phyloP scores from a whole-genome alignment of 352 stramenopile genomes.

The Pythium phragmiticola region DNA sequence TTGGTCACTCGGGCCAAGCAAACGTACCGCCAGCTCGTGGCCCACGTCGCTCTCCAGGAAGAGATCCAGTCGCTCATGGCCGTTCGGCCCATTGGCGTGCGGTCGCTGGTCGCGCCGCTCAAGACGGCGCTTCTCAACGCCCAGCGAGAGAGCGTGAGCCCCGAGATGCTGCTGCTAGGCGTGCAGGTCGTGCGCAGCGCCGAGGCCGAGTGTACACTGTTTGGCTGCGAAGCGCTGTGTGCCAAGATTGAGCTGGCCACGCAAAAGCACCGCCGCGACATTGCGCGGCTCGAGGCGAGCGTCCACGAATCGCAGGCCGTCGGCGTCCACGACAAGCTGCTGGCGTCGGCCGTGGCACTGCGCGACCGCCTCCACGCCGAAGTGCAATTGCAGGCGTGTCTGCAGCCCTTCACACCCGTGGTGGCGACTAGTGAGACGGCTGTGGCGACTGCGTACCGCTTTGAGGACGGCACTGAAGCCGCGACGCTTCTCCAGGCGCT shows the following conservation, averaged over 20 bases:
- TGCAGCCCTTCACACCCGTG: constrained; percentile 46
- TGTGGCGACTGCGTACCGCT: constrained; percentile 38
- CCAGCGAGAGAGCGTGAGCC: constrained; percentile 44
- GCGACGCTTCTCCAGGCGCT: constrained; percentile 68
- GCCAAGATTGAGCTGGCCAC: constrained; percentile 58
- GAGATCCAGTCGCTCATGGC: constrained; percentile 76
- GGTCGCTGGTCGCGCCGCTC: constrained; percentile 62
- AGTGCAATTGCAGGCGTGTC: constrained; percentile 55
- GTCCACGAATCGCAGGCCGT: constrained; percentile 49
- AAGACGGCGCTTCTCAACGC: constrained; percentile 54
- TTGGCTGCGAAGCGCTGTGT: constrained; percentile 65
- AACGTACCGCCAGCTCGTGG: constrained; percentile 70
- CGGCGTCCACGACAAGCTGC: constrained; percentile 56
- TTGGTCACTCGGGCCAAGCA: constrained; percentile 50
- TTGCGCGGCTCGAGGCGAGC: constrained; percentile 63
- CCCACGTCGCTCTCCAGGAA: constrained; percentile 70
- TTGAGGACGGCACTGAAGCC: constrained; percentile 45
- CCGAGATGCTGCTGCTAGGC: constrained; percentile 53
- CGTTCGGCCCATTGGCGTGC: constrained; percentile 67
- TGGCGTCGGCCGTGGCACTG: constrained; percentile 39
- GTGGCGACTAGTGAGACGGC: constrained; percentile 28
- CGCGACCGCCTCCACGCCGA: constrained; percentile 66
- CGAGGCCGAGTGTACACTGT: constrained; percentile 82
- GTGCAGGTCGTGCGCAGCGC: constrained; percentile 68
- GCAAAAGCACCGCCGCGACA: constrained; percentile 48